Base-by-base conservation (phyloP, 306 rosid genomes). In the Begonia peltatifolia region DNA sequence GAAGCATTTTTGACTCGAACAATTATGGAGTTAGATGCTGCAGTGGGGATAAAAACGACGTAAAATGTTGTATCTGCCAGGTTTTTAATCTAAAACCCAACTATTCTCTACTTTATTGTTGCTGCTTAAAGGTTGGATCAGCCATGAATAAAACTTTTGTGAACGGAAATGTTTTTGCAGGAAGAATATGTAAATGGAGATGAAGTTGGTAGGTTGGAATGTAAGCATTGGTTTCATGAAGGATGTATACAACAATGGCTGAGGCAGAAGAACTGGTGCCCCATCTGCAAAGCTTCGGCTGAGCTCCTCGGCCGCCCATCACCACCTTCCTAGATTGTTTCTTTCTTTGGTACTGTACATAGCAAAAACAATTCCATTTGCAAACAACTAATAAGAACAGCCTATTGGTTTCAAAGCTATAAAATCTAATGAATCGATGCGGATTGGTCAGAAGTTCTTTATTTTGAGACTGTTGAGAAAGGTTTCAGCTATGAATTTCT, bases 201-300 rank as follows among this genome's bases (percentile, higher is more conserved):
- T 54, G 87, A 83, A 73, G 42, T 92, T 25, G 99, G 93, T 56
- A 74, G 75, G 55, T 62, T 92, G 62, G 62, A 41, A 50, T 92
- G 99, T 12, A 83, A 84, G 68, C 99, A 92, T 70, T 70, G 62
- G 36, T 92, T 73, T 75, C 99, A 92, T 63, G 54, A 35, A 22
- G 78, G 9, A 42, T 92, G 99, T 67, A 59, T 87, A 71, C 83
- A 83, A 50, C 93, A 87, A 42, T 92, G 99, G 99, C 74, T 92
- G 58, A 74, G 80, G 70, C 65, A 76, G 20, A 92, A 92, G 93
- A 92, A 84, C 66, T 92, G 99, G 99, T 92, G 99, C 76, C 99
- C 99, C 42, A 76, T 87, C 49, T 92, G 99, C 84, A 92, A 87
- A 79, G 52, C 66, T 52, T 52, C 58, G 52, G 94, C 69, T 46